A percentile compares a stretch with the other conserved stretches of the same genome.
phyloP scores from a whole-genome alignment of 2,329 filamentous ascomycete genomes.

The Arthrobotrys sinensis region DNA sequence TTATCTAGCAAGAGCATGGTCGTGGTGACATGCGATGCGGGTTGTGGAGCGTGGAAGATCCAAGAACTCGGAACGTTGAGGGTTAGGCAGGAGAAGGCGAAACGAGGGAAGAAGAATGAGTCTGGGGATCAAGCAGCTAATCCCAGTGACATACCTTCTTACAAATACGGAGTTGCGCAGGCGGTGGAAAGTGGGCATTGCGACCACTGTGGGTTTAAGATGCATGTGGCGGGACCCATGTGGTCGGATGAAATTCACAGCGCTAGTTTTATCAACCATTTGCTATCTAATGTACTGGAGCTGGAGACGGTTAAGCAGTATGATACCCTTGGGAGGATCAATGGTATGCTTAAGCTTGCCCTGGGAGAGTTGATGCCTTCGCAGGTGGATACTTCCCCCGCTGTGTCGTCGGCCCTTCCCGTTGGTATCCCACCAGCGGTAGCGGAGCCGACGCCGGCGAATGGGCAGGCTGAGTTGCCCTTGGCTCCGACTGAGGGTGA shows the following conservation, averaged over 20 bases:
- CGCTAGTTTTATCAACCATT: constrained; percentile 82
- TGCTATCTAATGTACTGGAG: constrained; percentile 79
- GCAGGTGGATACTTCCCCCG: neutral
- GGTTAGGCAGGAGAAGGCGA: constrained; percentile 72
- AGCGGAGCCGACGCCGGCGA: constrained; percentile 28
- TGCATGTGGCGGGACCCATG: constrained; percentile 90
- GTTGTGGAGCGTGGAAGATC: constrained; percentile 91
- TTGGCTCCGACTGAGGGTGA: neutral
- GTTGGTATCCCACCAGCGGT: neutral
- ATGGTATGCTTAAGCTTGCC: constrained; percentile 92
- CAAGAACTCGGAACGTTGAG: constrained; percentile 83
- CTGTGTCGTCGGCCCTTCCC: neutral
- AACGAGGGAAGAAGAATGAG: neutral
- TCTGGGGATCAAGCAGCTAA: constrained; percentile 63
- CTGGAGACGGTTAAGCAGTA: constrained; percentile 79
- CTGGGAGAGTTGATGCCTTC: constrained; percentile 76
- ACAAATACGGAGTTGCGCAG: constrained; percentile 82
- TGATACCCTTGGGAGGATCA: constrained; percentile 82
- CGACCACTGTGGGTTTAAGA: constrained; percentile 86
- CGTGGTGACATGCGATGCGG: constrained; percentile 89
- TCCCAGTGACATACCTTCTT: constrained; percentile 70
- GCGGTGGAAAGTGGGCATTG: constrained; percentile 78
- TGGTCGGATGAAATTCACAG: constrained; percentile 92
- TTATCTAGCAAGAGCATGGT: constrained; percentile 92
- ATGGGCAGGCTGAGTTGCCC: neutral